These are phyloP conservation scores for Monsonia emarginata DNA, from an alignment of 441 rosid species.

Conservation along the genomic window DNA sequence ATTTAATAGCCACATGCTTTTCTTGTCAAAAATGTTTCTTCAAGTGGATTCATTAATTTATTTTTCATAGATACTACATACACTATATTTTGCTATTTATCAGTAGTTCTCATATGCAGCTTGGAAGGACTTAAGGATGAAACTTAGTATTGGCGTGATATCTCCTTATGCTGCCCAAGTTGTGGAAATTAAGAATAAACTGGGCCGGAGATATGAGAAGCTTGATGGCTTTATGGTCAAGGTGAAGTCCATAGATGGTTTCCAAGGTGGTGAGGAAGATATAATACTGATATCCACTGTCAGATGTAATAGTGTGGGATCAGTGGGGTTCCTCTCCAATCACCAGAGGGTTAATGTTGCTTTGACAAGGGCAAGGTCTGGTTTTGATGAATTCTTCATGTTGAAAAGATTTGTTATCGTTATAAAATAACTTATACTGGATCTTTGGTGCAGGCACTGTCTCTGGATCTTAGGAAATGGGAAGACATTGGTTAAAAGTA, in stretches of 20 bases:
- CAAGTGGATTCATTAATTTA: neutral
- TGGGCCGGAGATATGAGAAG: slow-evolving; percentile 17
- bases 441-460: slow-evolving; percentile 23
- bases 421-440: neutral
- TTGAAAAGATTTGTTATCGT: neutral
- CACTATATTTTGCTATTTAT: neutral
- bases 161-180: slow-evolving; percentile 35
- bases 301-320: slow-evolving; percentile 20
- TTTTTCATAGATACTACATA: neutral
- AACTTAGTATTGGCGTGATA: slow-evolving; percentile 28
- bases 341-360: slow-evolving; percentile 28
- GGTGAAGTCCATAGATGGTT: slow-evolving; percentile 29
- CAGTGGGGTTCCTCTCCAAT: slow-evolving; percentile 22
- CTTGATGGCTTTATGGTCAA: slow-evolving; percentile 21
- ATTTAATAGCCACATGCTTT: neutral
- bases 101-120: slow-evolving; percentile 15
- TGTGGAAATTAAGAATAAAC: slow-evolving; percentile 22
- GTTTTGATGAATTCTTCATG: neutral
- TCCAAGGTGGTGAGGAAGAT: slow-evolving; percentile 39
- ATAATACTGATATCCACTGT: slow-evolving; percentile 30
- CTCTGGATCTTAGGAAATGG: slow-evolving; percentile 35
- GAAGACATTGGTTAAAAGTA: slow-evolving; percentile 21
- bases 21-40: neutral
- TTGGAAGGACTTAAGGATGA: slow-evolving; percentile 17
- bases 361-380: slow-evolving; percentile 32